Evolutionary conservation across 2,329 filamentous ascomycete genomes (phyloP), one percentile per base, ranked within the genome.

Genomic region (Monilinia laxa): DNA sequence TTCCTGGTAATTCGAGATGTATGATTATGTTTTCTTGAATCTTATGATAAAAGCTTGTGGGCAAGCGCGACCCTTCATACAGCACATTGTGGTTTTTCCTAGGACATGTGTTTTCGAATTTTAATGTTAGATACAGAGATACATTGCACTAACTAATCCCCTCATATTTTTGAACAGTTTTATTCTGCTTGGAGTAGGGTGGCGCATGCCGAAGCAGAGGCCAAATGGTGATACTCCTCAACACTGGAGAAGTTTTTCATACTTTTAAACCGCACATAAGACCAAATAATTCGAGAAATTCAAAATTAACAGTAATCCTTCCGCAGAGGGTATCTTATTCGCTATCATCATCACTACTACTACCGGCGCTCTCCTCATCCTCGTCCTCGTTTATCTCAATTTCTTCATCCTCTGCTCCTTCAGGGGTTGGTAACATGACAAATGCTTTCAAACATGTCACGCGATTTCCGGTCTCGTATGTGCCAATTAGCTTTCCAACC

Each of bases 361-460:
- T 71, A 52, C 71, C 71, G 14, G 69, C 62, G 5, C 60, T 55
- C 20, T 66, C 65, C 40, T 55, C 57, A 7, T 59, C 69, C 35
- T 71, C 72, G 31, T 72, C 70, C 28, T 72, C 71, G n/a, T 73
- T 70, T 38, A 71, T 69, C 56, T 72, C 71, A 25, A 69, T 58
- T 11, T 58, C 62, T 20, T 73, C 73, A 45, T 85, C 86, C 72
- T 87, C 87, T 55, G 82, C 81, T 28, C 84, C 84, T 52, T 87
- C 86, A 20, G 86, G 84, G 57, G 84, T 81, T 72, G 87, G 84
- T 77, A 91, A 85, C 92, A 98, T 96, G 70, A 91, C 81, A 80
- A 96, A 98, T 28, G 90, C 90, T 73, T 87, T 88, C 74, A 98
- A 76, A 76, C 95, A 98, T 49, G 93, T 98, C 71, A 98, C 93